Conservation (phyloP, 176 grass and related monocot species). For the Aegilops bicornis region DNA sequence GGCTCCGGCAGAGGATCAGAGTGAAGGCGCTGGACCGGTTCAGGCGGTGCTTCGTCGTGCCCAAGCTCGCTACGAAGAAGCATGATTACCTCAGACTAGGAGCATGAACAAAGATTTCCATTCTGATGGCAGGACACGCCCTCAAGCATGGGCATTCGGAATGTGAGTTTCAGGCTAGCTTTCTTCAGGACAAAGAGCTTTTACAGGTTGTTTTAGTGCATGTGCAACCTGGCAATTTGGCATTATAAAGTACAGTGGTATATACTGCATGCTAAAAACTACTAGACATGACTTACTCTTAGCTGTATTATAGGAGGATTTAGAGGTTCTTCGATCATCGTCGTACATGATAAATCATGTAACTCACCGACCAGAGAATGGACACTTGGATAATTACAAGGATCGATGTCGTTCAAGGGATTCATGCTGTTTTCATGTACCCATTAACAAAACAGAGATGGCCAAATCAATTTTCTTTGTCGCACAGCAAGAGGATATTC, state of each 20-base stretch:
- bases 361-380: neutral
- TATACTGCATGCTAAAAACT: neutral
- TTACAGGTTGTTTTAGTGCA: neutral
- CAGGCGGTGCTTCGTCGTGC: constrained; percentile 54
- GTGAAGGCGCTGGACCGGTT: constrained; percentile 53
- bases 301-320: neutral
- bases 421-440: neutral
- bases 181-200: neutral
- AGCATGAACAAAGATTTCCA: neutral
- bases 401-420: neutral
- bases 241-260: neutral
- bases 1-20: constrained; percentile 56
- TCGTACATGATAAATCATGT: neutral
- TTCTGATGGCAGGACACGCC: neutral
- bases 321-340: neutral
- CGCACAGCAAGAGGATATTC: neutral
- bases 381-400: neutral
- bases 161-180: no score
- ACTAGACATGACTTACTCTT: neutral
- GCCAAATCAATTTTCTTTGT: neutral
- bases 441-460: neutral
- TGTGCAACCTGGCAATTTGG: neutral
- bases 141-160: neutral
- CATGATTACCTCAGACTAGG: neutral
- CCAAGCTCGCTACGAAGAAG: constrained; percentile 37